Evolutionary conservation across 2,329 filamentous ascomycete species (phyloP).

Genomic region (Cephalotrichum gorgonifer): DNA sequence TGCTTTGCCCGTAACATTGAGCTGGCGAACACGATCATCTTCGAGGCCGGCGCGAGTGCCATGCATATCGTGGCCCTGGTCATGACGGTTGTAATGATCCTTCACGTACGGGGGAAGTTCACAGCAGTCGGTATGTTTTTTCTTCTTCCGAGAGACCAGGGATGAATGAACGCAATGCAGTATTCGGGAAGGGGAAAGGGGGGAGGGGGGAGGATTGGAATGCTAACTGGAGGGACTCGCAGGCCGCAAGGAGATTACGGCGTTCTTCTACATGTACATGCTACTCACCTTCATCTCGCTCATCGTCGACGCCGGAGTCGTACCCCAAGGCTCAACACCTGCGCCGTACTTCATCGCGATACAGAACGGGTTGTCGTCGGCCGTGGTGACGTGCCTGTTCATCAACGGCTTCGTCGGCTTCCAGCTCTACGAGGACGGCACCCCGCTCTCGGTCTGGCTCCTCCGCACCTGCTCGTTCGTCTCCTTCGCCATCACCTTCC

Average conservation of each 20-base stretch:
- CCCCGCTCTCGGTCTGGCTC: constrained; percentile 86
- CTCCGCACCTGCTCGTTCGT: constrained; percentile 65
- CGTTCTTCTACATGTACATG: constrained; percentile 97
- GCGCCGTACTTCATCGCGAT: constrained; percentile 89
- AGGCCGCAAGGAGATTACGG: constrained; percentile 61
- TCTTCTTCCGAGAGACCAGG: too few relatives aligned
- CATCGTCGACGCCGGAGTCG: constrained; percentile 83
- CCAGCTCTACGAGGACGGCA: constrained; percentile 96
- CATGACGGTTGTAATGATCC: constrained; percentile 96
- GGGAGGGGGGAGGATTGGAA: not conserved
- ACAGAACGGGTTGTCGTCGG: constrained; percentile 76
- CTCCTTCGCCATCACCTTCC: constrained; percentile 80
- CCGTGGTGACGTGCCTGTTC: constrained; percentile 77
- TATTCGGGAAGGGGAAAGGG: too few relatives aligned
- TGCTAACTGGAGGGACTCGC: constrained; percentile 4
- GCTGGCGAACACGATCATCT: constrained; percentile 96
- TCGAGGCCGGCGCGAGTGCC: constrained; percentile 81
- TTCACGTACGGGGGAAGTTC: constrained; percentile 95
- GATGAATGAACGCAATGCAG: too few relatives aligned
- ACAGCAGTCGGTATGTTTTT: constrained; percentile 80
- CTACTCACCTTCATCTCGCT: constrained; percentile 81
- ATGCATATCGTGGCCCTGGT: constrained; percentile 83
- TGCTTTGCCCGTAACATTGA: constrained; percentile 96
- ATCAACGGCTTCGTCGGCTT: constrained; percentile 99
- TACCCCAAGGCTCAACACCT: constrained; percentile 67